Conservation (phyloP, 805 yeast genomes). For the Ogataea neopini region DNA sequence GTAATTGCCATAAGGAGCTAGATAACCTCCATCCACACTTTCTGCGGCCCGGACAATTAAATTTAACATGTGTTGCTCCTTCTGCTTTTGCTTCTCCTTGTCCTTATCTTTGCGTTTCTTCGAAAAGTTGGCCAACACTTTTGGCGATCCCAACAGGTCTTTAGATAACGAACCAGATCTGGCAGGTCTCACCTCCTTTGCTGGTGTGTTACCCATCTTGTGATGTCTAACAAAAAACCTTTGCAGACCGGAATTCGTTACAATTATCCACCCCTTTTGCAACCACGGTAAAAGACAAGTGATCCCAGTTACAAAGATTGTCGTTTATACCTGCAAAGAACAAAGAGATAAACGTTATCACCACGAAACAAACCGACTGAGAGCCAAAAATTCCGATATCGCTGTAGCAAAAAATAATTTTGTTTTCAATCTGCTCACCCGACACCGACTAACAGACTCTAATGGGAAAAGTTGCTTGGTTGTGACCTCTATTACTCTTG, state of each 20-base stretch:
- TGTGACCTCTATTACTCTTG: background rate
- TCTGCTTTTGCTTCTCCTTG: slow-evolving; percentile 55
- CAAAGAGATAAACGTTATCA: background rate
- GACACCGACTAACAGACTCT: background rate
- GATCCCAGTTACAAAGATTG: background rate
- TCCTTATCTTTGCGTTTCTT: slow-evolving; percentile 41
- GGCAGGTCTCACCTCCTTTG: slow-evolving; percentile 24
- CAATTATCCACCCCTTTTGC: background rate
- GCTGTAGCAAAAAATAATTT: background rate
- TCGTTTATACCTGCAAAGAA: background rate
- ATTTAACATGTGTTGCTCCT: slow-evolving; percentile 55
- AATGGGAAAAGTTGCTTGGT: background rate
- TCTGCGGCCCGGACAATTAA: slow-evolving; percentile 64
- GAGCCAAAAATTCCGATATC: slow-evolving; percentile 1
- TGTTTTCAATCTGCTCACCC: slow-evolving; percentile 1
- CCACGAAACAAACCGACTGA: background rate
- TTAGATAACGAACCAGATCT: slow-evolving; percentile 23
- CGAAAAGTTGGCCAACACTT: slow-evolving; percentile 20
- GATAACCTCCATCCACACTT: slow-evolving; percentile 88
- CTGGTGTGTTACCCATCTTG: slow-evolving; percentile 31
- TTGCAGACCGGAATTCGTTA: background rate
- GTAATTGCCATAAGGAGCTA: slow-evolving; percentile 91
- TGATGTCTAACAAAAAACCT: background rate
- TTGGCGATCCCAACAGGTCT: slow-evolving; percentile 20
- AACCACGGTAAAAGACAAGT: background rate